Conservation (phyloP, 108 stramenopile species). For the Pseudonitzschia delicatissima region DNA sequence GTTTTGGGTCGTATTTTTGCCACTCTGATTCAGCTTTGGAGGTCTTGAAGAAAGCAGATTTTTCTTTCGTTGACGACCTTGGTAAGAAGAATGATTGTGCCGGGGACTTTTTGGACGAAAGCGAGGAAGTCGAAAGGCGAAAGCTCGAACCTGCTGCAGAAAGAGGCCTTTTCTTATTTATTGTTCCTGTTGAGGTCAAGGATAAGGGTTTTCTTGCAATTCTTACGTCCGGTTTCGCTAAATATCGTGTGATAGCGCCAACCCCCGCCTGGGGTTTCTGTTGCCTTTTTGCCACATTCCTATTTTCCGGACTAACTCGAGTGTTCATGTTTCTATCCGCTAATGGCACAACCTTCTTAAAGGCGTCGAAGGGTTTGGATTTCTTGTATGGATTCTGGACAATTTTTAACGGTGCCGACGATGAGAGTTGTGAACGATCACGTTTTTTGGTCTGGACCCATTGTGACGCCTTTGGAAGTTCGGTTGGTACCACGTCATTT, state of each 20-base stretch:
- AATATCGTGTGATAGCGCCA: background rate
- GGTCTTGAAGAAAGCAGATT: no score
- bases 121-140: background rate
- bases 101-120: background rate
- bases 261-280: background rate
- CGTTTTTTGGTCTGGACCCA: background rate
- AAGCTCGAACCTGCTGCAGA: constrained; percentile 4
- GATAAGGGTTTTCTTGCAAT: background rate
- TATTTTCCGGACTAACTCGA: background rate
- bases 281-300: background rate
- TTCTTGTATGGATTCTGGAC: constrained; percentile 10
- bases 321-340: background rate
- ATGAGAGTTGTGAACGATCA: background rate
- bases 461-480: background rate
- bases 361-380: background rate
- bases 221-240: constrained; percentile 7
- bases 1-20: no score
- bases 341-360: background rate
- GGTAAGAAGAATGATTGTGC: background rate
- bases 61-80: background rate
- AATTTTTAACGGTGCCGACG: background rate
- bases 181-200: background rate
- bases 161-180: background rate
- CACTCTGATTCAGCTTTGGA: no score
- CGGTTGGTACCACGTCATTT: background rate